Evolutionary conservation across 192 early-diverging fungal species (phyloP).

Genomic region (Phlyctochytrium arcticum): DNA sequence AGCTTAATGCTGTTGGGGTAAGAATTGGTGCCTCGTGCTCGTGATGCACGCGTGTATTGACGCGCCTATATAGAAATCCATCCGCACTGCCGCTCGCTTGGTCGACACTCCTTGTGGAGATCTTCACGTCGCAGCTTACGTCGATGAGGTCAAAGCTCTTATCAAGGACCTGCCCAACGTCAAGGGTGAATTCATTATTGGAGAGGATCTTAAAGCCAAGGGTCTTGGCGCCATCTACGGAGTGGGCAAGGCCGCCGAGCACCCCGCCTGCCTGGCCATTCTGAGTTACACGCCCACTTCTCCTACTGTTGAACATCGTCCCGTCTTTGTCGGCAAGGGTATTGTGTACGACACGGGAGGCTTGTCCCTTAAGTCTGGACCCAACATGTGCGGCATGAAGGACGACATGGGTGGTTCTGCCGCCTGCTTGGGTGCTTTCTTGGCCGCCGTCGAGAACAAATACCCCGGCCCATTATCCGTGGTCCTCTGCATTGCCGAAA

Average conservation of each 20-base stretch:
- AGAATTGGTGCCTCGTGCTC: no score
- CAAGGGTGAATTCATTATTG: constrained; percentile 38
- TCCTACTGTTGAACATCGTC: constrained; percentile 19
- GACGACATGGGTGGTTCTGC: constrained; percentile 54
- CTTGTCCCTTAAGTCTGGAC: constrained; percentile 35
- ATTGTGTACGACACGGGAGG: constrained; percentile 52
- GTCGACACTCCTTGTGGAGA: constrained; percentile 46
- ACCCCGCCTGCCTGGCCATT: constrained; percentile 43
- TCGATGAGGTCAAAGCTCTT: constrained; percentile 34
- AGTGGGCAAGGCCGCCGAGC: constrained; percentile 46
- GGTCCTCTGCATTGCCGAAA: constrained; percentile 54
- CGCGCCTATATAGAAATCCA: background rate
- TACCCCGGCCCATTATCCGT: constrained; percentile 19
- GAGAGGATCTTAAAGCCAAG: constrained; percentile 38
- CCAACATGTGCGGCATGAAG: constrained; percentile 37
- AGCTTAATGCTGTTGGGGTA: constrained; percentile 17
- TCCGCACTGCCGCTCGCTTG: constrained; percentile 31
- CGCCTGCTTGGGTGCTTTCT: constrained; percentile 44
- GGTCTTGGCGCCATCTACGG: constrained; percentile 45
- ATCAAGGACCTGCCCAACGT: constrained; percentile 26
- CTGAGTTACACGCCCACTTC: constrained; percentile 34
- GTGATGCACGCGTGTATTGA: no score
- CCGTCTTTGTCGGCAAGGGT: constrained; percentile 53
- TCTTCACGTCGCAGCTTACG: constrained; percentile 41
- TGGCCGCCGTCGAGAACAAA: constrained; percentile 30